Evolutionary conservation across 495 filamentous ascomycete species (phyloP), one percentile per base, ranked within the genome.

Genomic region (Aspergillus avenaceus): DNA sequence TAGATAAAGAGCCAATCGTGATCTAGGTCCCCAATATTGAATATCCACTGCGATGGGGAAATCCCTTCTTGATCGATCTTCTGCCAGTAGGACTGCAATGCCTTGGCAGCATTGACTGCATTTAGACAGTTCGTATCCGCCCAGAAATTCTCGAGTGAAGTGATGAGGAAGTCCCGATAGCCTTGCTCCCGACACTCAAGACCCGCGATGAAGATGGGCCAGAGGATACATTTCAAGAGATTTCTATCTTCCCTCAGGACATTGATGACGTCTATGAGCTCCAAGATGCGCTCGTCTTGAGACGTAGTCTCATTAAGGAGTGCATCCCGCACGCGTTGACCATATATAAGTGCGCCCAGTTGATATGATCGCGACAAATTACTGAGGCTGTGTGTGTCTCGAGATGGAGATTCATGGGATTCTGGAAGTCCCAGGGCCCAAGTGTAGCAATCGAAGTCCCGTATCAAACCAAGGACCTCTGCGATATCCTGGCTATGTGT

Each of bases 171-270:
- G 8, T 60, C 49, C 29, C 64, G 40, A 34, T 71, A 61, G 6
- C 56, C 46, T 28, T 54, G 53, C 44, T 34, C 34, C 14, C 52
- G 55, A 48, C 65, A 71, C 41, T 82, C 79, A 4, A 81, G 61
- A 1, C 78, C 80, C 0, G 75, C 76, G 29, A 84, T 63, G 37
- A 81, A 81, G 1, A 80, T 76, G 0, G 81, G 78, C 80, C 79
- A 84, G 0, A 79, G 66, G 0, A 76, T 73, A 14, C 73, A 82
- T 44, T 84, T 84, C 56, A 81, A 74, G 13, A 77, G 52, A 0
- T 67, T 55, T 4, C 71, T 63, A 4, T 78, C 62, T 14, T 70
- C 58, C n/a, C 71, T 66, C 25, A 84, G 57, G 14, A 54, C 61
- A 9, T 68, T 62, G 19, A 83, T 64, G 37, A 76, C 53, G 0